phyloP scores from a whole-genome alignment of 257 asterid genomes.

The Solanum acaule region DNA sequence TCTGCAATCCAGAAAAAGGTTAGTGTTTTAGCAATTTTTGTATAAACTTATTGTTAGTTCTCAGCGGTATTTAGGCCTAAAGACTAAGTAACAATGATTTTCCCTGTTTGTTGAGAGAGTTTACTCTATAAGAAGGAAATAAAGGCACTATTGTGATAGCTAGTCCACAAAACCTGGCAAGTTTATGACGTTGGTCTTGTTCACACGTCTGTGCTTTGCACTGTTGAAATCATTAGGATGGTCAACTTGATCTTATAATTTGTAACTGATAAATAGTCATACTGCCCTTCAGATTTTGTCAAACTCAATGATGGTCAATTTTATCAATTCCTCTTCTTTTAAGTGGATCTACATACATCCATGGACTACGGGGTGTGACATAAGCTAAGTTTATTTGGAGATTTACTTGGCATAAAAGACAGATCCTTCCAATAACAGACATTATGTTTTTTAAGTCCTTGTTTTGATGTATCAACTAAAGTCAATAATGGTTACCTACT shows the following conservation, averaged over 20 bases:
- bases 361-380: neutral
- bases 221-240: neutral
- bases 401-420: neutral
- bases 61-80: neutral
- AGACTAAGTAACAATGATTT: neutral
- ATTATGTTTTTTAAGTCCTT: neutral
- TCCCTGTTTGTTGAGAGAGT: neutral
- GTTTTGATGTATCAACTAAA: neutral
- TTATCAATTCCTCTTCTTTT: neutral
- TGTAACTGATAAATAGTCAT: neutral
- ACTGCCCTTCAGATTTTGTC: neutral
- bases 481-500: neutral
- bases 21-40: neutral
- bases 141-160: neutral
- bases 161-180: neutral
- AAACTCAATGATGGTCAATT: neutral
- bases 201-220: neutral
- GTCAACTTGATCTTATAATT: neutral
- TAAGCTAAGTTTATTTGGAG: neutral
- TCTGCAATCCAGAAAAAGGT: neutral
- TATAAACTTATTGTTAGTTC: too few relatives aligned
- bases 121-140: neutral
- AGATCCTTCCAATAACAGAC: neutral
- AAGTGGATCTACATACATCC: neutral
- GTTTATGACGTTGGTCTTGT: neutral